Percentiles rank a stretch among this genome's conserved stretches.
These are phyloP conservation scores for Aspergillus floridensis DNA, from an alignment of 2,329 filamentous ascomycete species.

Conservation along the genomic window DNA sequence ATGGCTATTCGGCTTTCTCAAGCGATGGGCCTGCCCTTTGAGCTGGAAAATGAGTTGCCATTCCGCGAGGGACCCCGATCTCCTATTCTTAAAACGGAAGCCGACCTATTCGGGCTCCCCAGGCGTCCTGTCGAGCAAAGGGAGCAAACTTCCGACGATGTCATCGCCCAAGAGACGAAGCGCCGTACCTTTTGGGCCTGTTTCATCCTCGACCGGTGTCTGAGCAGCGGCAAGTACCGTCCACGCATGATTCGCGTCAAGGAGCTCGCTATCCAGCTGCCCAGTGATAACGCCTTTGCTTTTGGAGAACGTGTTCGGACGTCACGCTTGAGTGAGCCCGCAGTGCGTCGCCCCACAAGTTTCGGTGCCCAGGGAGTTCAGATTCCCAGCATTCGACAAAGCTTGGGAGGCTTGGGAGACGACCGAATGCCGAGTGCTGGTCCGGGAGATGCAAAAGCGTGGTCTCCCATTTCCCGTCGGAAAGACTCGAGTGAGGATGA, in stretches of 20 bases:
- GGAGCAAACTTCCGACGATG: slow-evolving; percentile 44
- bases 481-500: slow-evolving; percentile 43
- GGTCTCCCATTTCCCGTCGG: slow-evolving; percentile 40
- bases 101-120: slow-evolving; percentile 38
- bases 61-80: slow-evolving; percentile 45
- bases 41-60: slow-evolving; percentile 48
- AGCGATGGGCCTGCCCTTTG: slow-evolving; percentile 46
- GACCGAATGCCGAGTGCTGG: slow-evolving; percentile 38
- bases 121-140: slow-evolving; percentile 32
- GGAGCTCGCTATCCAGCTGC: slow-evolving; percentile 54
- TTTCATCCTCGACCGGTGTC: slow-evolving; percentile 56
- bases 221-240: slow-evolving; percentile 55
- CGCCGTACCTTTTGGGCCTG: slow-evolving; percentile 59
- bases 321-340: slow-evolving; percentile 47
- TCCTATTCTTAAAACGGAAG: slow-evolving; percentile 35
- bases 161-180: slow-evolving; percentile 54
- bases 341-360: slow-evolving; percentile 37
- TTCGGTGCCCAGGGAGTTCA: slow-evolving; percentile 43
- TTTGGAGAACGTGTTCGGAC: slow-evolving; percentile 56
- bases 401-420: slow-evolving; percentile 36
- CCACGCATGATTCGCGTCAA: slow-evolving; percentile 53
- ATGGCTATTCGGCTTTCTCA: slow-evolving; percentile 48
- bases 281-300: slow-evolving; percentile 55
- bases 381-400: slow-evolving; percentile 44
- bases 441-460: slow-evolving; percentile 34